Base-by-base conservation (phyloP, 768 basidiomycete genomes). In the Austroboletus eburneus region DNA sequence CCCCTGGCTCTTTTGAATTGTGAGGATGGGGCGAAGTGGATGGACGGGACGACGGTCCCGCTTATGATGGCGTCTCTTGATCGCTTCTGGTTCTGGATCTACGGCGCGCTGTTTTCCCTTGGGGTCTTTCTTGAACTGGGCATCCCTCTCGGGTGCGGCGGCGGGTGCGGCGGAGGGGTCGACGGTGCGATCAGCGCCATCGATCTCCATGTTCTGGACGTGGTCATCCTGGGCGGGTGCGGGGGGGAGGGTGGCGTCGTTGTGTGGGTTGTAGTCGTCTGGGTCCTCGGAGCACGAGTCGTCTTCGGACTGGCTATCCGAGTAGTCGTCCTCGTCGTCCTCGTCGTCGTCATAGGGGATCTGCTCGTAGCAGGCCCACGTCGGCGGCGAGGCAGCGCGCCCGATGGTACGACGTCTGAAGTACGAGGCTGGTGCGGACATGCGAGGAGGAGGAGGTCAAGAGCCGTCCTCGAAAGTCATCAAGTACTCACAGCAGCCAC, bases 291-390 rank as follows among this genome's bases (percentile, higher is more conserved):
- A 85, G 69, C 81, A 84, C 9, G 81, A 83, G 46, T 68, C 61
- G 32, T 79, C 65, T 12, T 73, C 78, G 2, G 78, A 79, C 52
- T 66, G 73, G 47, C 73, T 77, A 51, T 81, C 77, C 42, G 78
- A 80, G 59, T 78, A 80, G 54, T 78, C 79, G 22, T 79, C 79
- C 56, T 79, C 74, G 56, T 77, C 79, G 64, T 56, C 54, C 64
- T 56, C 54, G 4, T 79, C 78, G 61, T 80, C 74, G 62, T 77
- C 79, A 68, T 73, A 80, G 51, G 81, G 83, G 65, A 90, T 90
- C 77, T 90, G 87, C 75, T 91, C 88, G 67, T 90, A 91, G 75
- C 87, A 91, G 10, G 87, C 87, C 87, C 87, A 90, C 0, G 86
- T 89, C 21, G 88, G 87, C 2, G 88, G 88, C 3, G 86, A 88